Evolutionary conservation across 129 eudicot genomes (phyloP), one percentile per base, ranked within the genome.

Genomic region (Solidago caesia): DNA sequence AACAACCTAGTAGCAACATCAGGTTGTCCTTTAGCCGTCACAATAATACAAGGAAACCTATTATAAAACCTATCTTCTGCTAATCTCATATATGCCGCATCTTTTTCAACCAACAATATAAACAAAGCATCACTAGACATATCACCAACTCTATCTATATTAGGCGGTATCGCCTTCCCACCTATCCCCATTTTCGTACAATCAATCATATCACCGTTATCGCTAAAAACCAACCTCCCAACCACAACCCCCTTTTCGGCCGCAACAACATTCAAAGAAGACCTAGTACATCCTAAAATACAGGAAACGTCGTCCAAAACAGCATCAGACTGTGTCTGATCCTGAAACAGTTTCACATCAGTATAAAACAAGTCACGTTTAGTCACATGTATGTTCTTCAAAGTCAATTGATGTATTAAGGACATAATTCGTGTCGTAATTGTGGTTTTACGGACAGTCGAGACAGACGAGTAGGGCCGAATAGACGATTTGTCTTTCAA

Each of bases 171-270:
- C 0, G 97, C 99, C 57, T 94, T 94, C 39, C 97, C 97, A 4
- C 96, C 96, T 6, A 91, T 86, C 64, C 99, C 99, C 99, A 94
- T 94, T 60, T 91, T 88, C 4, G 99, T 94, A 67, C 99, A 94
- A 73, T 94, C 99, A 44, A 94, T 94, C 96, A 88, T 86, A 71
- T 93, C 99, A 0, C 97, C 99, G 55, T 94, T 88, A 21, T 94
- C 97, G 49, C 93, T 90, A 52, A 94, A 94, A 3, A 82, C 74
- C 44, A 94, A 70, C 66, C 98, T 76, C 2, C 98, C 97, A 1
- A 94, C 98, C 26, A 94, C 98, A 9, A 94, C 98, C 11, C 97
- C 98, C 21, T 94, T 94, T 68, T 94, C 98, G 6, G 96, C 86
- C 0, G 97, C 97, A 6, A 88, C 88, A n/a, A 90, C 97, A 64